Conservation (phyloP, 352 stramenopile species). For the Phytophthora sp. region DNA sequence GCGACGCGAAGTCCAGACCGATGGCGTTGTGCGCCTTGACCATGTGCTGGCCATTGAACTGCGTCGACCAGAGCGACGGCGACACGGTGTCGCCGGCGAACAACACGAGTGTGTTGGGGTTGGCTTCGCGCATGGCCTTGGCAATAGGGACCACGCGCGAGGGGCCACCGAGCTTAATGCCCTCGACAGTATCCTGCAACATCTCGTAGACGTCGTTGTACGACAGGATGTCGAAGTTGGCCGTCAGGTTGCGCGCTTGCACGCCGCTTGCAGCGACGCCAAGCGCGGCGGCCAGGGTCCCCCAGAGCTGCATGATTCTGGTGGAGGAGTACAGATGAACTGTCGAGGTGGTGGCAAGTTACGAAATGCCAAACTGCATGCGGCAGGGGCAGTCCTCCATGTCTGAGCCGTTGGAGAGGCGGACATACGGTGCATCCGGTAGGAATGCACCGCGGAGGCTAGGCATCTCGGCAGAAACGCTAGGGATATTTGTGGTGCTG, state of each 20-base stretch:
- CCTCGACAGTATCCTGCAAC: slow-evolving; percentile 65
- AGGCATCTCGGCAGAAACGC: slow-evolving; percentile 19
- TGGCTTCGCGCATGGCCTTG: slow-evolving; percentile 58
- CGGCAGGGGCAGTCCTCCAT: slow-evolving; percentile 1
- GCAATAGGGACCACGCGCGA: slow-evolving; percentile 76
- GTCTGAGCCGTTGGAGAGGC: slow-evolving; percentile 21
- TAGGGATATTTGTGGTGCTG: slow-evolving; percentile 22
- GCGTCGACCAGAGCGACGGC: slow-evolving; percentile 82
- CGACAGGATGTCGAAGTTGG: slow-evolving; percentile 69
- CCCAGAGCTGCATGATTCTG: slow-evolving; percentile 23
- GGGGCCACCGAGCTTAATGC: slow-evolving; percentile 68
- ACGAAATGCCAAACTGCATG: slow-evolving; percentile 14
- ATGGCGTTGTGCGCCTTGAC: slow-evolving; percentile 77
- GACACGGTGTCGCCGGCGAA: slow-evolving; percentile 84
- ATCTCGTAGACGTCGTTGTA: slow-evolving; percentile 88
- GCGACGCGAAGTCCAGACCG: slow-evolving; percentile 71
- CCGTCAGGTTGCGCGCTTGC: slow-evolving; percentile 45
- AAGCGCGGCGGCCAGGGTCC: slow-evolving; percentile 15
- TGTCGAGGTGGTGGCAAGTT: slow-evolving; percentile 9
- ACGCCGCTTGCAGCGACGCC: slow-evolving; percentile 3
- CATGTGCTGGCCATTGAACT: slow-evolving; percentile 86
- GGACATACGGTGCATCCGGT: slow-evolving; percentile 22
- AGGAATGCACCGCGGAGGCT: slow-evolving; percentile 10
- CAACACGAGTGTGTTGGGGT: slow-evolving; percentile 76
- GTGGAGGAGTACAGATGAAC: slow-evolving; percentile 2